phyloP scores from a whole-genome alignment of 371 early-diverging fungal genomes.

The Cokeromyces recurvatus region DNA sequence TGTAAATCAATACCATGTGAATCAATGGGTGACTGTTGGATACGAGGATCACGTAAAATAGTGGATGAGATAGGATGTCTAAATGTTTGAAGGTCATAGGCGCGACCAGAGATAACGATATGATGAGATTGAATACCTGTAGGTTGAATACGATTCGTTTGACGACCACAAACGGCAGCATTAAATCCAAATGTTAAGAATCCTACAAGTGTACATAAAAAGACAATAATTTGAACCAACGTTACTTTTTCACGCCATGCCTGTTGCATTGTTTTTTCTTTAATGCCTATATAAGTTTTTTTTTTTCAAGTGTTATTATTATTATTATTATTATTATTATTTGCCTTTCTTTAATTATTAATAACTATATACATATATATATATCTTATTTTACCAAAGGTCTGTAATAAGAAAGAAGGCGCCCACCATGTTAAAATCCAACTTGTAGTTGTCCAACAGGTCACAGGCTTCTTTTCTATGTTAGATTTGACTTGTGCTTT shows the following conservation, averaged over 20 bases:
- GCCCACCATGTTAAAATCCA: constrained; percentile 46
- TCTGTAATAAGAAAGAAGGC: constrained; percentile 27
- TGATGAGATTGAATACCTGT: constrained; percentile 43
- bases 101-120: constrained; percentile 51
- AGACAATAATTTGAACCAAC: constrained; percentile 67
- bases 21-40: no score
- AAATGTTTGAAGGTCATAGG: constrained; percentile 44
- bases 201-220: constrained; percentile 59
- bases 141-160: constrained; percentile 49
- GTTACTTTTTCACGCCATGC: constrained; percentile 94
- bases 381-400: constrained; percentile 22
- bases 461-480: constrained; percentile 6
- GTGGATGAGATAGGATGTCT: constrained; percentile 42
- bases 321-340: background rate
- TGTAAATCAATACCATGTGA: constrained; percentile 54
- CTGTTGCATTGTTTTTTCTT: constrained; percentile 65
- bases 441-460: constrained; percentile 32
- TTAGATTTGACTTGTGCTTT: no score
- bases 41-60: constrained; percentile 25
- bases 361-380: no score
- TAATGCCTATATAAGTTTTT: constrained; percentile 22
- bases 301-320: background rate
- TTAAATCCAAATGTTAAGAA: constrained; percentile 68
- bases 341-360: no score
- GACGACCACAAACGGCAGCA: constrained; percentile 53